Conservation (phyloP, 306 rosid species). For the Malus fusca region DNA sequence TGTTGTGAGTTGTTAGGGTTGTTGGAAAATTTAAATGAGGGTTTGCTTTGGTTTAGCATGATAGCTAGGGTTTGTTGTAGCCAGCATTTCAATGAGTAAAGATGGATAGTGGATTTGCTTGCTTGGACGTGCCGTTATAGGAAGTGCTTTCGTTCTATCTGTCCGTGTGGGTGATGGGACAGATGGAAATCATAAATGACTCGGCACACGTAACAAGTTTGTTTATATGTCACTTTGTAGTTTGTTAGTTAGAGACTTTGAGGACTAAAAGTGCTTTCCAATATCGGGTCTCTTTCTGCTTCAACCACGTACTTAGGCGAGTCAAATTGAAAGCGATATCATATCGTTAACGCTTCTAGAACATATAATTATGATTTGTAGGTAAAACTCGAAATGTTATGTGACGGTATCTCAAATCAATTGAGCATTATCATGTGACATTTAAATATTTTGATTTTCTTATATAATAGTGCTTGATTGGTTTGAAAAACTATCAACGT, state of each 20-base stretch:
- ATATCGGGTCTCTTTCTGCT: background rate
- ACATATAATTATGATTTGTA: background rate
- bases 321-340: background rate
- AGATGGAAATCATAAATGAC: background rate
- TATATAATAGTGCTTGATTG: too few relatives aligned
- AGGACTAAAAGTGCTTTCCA: background rate
- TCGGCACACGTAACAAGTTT: background rate
- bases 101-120: slow-evolving; percentile 15
- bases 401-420: too few relatives aligned
- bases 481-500: too few relatives aligned
- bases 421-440: accelerated
- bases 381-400: accelerated
- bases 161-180: slow-evolving; percentile 2
- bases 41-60: slow-evolving; percentile 5
- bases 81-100: slow-evolving; percentile 21
- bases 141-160: background rate
- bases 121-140: slow-evolving; percentile 63
- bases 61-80: slow-evolving; percentile 10
- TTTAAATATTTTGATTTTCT: too few relatives aligned
- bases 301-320: background rate
- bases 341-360: slow-evolving; percentile 9
- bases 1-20: background rate
- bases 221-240: slow-evolving; percentile 5
- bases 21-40: background rate
- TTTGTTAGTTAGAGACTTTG: background rate